Conservation (phyloP, 345 rosid genomes). For the Geranium brycei region DNA sequence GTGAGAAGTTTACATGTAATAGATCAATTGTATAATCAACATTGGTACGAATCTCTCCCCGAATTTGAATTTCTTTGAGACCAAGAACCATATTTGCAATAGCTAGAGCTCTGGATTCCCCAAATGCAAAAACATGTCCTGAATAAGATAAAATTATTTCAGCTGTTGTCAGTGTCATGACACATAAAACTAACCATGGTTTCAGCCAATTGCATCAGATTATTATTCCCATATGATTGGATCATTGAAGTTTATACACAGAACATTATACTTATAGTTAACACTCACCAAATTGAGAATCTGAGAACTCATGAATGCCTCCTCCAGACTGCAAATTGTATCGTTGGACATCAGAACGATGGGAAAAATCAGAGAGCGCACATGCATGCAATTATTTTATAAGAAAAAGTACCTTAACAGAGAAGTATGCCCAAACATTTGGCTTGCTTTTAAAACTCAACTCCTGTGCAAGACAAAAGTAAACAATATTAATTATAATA, state of each 20-base stretch:
- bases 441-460: conserved; percentile 98
- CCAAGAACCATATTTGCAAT: conserved; percentile 99
- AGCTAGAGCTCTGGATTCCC: conserved; percentile 95
- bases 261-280: not conserved
- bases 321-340: conserved; percentile 85
- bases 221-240: not conserved
- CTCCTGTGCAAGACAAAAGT: conserved; percentile 45
- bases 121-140: conserved; percentile 98
- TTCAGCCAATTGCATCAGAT: not conserved
- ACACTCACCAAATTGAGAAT: conserved; percentile 95
- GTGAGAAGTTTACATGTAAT: conserved; percentile 56
- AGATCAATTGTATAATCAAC: conserved; percentile 97
- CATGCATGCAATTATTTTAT: conserved; percentile 6
- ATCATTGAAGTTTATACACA: not conserved
- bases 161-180: not conserved
- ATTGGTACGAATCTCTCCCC: conserved; percentile 94
- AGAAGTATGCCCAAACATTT: conserved; percentile 99
- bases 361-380: conserved; percentile 7
- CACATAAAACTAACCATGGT: not conserved
- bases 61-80: conserved; percentile 94
- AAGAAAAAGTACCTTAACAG: conserved; percentile 67
- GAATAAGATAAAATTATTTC: conserved; percentile 10
- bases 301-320: conserved; percentile 99
- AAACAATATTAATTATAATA: not conserved
- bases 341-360: conserved; percentile 5